Percentiles rank a stretch among this genome's conserved stretches.
Conservation (phyloP, 305 asterid genomes). For the Fraxinus ornus region DNA sequence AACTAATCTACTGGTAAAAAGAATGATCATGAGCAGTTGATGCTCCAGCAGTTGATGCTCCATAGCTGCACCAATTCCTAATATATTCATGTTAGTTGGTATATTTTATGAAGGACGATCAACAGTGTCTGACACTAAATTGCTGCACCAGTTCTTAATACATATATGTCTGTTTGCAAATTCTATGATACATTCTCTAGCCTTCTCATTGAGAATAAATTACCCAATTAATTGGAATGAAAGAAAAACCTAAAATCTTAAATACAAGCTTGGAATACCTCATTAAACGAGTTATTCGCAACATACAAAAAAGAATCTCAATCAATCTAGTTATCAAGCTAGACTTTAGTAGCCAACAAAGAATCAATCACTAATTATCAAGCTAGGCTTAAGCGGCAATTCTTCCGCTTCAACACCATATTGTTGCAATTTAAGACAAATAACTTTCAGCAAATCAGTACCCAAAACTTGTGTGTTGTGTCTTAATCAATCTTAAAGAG, state of each 20-base stretch:
- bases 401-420: not conserved
- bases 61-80: not conserved
- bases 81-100: not conserved
- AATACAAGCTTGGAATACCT: not conserved
- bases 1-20: not conserved
- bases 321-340: not conserved
- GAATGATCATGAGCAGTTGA: not conserved
- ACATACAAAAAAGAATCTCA: not conserved
- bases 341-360: not conserved
- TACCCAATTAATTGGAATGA: not conserved
- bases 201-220: not conserved
- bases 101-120: not conserved
- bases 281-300: not conserved
- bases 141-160: not conserved
- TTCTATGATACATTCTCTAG: not conserved
- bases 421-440: not conserved
- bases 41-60: not conserved
- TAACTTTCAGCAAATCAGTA: not conserved
- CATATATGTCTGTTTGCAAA: not conserved
- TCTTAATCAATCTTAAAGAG: not conserved
- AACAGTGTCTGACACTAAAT: not conserved
- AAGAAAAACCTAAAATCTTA: not conserved
- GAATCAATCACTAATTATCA: not conserved
- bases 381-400: not conserved
- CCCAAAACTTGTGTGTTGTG: not conserved